These are phyloP conservation scores for Auxenochlorella pyrenoidosa DNA, from an alignment of 139 green algal species.

Conservation along the genomic window DNA sequence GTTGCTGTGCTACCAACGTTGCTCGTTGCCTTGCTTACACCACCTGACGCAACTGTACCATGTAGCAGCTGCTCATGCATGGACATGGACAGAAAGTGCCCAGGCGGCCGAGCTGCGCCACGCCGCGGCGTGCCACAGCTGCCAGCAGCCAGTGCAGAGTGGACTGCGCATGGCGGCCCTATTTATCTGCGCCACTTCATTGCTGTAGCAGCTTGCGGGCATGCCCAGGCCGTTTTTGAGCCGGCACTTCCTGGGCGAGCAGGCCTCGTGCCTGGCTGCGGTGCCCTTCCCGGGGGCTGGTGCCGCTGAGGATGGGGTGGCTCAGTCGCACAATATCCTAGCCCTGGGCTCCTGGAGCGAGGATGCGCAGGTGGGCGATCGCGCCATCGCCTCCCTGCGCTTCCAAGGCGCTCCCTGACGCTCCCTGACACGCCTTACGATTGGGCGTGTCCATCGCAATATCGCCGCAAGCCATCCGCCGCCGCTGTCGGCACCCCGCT, in stretches of 20 bases:
- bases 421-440: neutral
- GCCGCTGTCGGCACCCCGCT: neutral
- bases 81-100: no score
- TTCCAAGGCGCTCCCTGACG: neutral
- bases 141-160: neutral
- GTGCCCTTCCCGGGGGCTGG: constrained; percentile 25
- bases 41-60: neutral
- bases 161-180: no score
- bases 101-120: no score
- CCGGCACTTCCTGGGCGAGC: constrained; percentile 29
- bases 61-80: no score
- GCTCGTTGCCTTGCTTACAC: neutral
- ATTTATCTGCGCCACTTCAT: neutral
- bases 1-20: neutral
- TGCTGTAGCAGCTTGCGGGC: neutral
- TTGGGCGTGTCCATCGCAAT: neutral
- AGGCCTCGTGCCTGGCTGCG: neutral
- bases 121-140: no score
- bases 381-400: neutral
- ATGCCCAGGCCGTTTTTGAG: constrained; percentile 3
- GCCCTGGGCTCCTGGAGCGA: constrained; percentile 23
- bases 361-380: constrained; percentile 25
- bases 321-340: constrained; percentile 21
- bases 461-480: neutral
- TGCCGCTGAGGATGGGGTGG: neutral